Evolutionary conservation across 495 filamentous ascomycete species (phyloP), one percentile per base, ranked within the genome.

Genomic region (Aspergillus biplanus): DNA sequence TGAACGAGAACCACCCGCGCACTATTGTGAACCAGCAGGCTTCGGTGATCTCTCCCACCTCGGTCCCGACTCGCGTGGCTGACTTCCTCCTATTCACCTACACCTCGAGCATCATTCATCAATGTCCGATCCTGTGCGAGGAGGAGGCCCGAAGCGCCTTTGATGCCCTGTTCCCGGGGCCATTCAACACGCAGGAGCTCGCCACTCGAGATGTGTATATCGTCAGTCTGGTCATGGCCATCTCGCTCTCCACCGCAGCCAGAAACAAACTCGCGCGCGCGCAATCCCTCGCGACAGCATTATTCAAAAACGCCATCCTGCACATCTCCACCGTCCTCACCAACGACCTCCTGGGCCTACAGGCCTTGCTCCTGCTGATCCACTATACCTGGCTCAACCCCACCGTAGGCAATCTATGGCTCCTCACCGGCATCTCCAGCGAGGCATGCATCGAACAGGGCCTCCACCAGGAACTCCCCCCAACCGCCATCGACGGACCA

Each of bases 261-360:
- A 34, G 54, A 15, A 56, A 44, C 31, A 56, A 56, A 6, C 35
- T 56, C n/a, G 35, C 33, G 0, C 54, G 35, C 21, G 54, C 54
- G 4, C 54, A 44, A 16, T 56, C 54, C 18, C 54, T 56, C 7
- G 54, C 34, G 1, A 56, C 35, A 1, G 54, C 54, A 16, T 31
- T 56, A 16, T 56, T 56, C 54, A 56, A 56, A 15, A 56, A 56
- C 21, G 54, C 54, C 9, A 56, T 56, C 34, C 18, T 56, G 35
- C 33, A 56, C n/a, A 18, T 56, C 13, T 56, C 54, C 34, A 15
- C 54, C 4, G 54, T 56, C 34, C 33, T 56, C 3, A 56, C 54
- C 4, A 56, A 56, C 16, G 54, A 56, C 33, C 35, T 56, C 34
- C 16, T 6, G 21, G 54, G 34, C 16, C 54, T 56, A 13, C 54